Base-by-base conservation (phyloP, 2,329 filamentous ascomycete genomes). In the Chaetomium olivaceum region DNA sequence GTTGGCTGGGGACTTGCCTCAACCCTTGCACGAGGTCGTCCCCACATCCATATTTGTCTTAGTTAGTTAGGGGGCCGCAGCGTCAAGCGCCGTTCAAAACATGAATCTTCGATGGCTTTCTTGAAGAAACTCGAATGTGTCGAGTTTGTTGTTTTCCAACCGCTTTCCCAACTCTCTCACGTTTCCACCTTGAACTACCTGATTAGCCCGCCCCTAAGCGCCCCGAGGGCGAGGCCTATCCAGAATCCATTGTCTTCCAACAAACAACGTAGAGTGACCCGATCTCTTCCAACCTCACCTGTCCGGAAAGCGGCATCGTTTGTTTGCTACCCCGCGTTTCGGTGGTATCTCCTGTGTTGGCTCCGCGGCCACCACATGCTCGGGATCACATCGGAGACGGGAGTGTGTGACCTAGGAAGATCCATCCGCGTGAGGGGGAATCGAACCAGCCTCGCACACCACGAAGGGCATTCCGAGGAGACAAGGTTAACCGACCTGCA, bases 41-140 rank as follows among this genome's bases (percentile, higher is more conserved):
- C 43, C 61, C 61, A 58, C 54, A 29, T 58, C 61, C 54, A 39
- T 25, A 63, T 62, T 57, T 27, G 61, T 57, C 9, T 51, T 48
- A 21, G 46, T 23, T 39, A 39, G 2, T 6, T 62, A 43, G 60
- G 33, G 23, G 12, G 8, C 33, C 33, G n/a, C n/a, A n/a, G n/a
- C n/a, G 33, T 50, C 12, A n/a, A 23, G 48, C 11, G 48, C 48
- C 5, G 21, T 9, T 14, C 23, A 16, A 16, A 51, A 51, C 23
- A 23, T 25, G n/a, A n/a, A 23, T 23, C 48, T 51, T n/a, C 8
- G 14, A 23, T 48, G 46, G 12, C 8, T 11, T 48, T n/a, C 39
- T 2, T 48, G 43, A 48, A 48, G 43, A 48, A 48, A 48, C 21
- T 43, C 4, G 2, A 19, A 19, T n/a, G 39, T 5, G 16, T 43